These are phyloP conservation scores for Exophiala xenobiotica DNA, from an alignment of 2,329 filamentous ascomycete species.

Conservation along the genomic window DNA sequence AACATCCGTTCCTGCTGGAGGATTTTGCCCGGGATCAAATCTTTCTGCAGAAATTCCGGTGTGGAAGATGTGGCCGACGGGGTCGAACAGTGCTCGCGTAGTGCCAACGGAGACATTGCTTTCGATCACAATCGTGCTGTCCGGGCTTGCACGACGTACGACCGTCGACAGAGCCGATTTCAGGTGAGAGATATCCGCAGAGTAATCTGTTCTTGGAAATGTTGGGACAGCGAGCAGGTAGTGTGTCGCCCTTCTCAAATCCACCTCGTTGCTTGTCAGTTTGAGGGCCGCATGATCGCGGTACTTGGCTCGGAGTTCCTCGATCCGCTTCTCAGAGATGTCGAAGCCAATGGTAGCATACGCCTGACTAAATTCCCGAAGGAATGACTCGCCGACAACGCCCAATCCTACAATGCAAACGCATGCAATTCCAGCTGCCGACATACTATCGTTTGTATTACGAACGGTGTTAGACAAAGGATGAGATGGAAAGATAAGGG, in stretches of 20 bases:
- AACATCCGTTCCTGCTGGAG: conserved; percentile 15
- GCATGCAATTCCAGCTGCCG: no score
- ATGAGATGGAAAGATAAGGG: no score
- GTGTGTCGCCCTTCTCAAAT: conserved; percentile 14
- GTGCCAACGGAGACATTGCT: conserved; percentile 24
- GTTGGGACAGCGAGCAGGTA: conserved; percentile 27
- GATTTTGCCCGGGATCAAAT: conserved; percentile 21
- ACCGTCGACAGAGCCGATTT: conserved; percentile 18
- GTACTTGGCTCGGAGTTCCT: conserved; percentile 13
- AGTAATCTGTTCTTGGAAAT: conserved; percentile 13
- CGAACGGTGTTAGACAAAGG: no score
- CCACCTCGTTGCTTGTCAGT: conserved; percentile 11
- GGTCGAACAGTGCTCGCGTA: conserved; percentile 17
- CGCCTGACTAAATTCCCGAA: conserved; percentile 16
- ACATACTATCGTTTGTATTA: no score
- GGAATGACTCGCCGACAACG: conserved; percentile 23
- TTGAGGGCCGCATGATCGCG: conserved; percentile 5
- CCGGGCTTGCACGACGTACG: conserved; percentile 14
- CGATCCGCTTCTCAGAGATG: conserved; percentile 18
- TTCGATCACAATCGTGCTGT: conserved; percentile 25
- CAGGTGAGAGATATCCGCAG: conserved; percentile 14
- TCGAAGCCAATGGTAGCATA: conserved; percentile 23
- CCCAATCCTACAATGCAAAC: conserved; percentile 23
- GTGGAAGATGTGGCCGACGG: conserved; percentile 11
- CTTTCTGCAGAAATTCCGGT: conserved; percentile 27